phyloP scores from a whole-genome alignment of 1,284 basidiomycete species.

The Sparassis latifolia region DNA sequence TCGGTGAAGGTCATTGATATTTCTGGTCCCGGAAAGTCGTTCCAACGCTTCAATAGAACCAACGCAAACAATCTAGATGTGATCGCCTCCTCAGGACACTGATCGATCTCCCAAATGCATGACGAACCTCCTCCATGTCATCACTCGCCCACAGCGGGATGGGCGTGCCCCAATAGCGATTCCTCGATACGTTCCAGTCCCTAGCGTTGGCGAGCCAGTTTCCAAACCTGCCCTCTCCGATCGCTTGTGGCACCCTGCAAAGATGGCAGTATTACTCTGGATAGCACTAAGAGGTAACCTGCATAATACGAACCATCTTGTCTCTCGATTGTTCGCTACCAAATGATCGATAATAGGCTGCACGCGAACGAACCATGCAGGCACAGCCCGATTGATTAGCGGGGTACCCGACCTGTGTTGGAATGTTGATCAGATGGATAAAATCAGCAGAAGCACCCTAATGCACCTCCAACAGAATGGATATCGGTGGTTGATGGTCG shows the following conservation, averaged over 20 bases:
- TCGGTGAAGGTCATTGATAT: slow-evolving; percentile 90
- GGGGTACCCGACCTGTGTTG: slow-evolving; percentile 85
- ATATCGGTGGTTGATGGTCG: slow-evolving; percentile 86
- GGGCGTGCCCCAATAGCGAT: slow-evolving; percentile 99
- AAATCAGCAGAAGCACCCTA: no score
- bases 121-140: slow-evolving; percentile 80
- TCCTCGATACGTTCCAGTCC: slow-evolving; percentile 99
- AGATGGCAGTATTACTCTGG: slow-evolving; percentile 25
- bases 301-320: slow-evolving; percentile 67
- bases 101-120: neutral
- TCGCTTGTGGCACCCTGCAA: slow-evolving; percentile 79
- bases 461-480: slow-evolving; percentile 94
- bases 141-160: slow-evolving; percentile 96
- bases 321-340: slow-evolving; percentile 86
- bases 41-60: slow-evolving; percentile 90
- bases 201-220: slow-evolving; percentile 97
- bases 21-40: slow-evolving; percentile 77
- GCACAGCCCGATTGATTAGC: slow-evolving; percentile 93
- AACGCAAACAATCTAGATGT: slow-evolving; percentile 71
- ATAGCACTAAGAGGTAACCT: slow-evolving; percentile 42
- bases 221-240: slow-evolving; percentile 92
- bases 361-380: slow-evolving; percentile 94
- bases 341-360: slow-evolving; percentile 81
- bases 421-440: neutral
- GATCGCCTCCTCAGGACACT: neutral